Evolutionary conservation across 441 rosid species (phyloP), one percentile per base, ranked within the genome.

Genomic region (Corymbia citriodora): DNA sequence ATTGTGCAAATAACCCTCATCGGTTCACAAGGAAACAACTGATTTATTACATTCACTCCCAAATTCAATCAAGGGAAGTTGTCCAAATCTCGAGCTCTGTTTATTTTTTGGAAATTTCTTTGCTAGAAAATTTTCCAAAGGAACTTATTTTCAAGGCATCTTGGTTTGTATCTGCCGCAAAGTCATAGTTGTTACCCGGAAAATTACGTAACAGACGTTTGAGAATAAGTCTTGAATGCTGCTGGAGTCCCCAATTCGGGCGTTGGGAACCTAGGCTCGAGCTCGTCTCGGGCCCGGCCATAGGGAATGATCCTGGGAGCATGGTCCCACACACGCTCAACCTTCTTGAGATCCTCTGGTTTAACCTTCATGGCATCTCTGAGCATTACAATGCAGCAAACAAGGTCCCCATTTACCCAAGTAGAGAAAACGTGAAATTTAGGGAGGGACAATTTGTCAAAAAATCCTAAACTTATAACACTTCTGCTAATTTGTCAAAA

Each of bases 251-350:
- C 10, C 14, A 63, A 0, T 63, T 63, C 1, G 33, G n/a, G 15
- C 1, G 17, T 1, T 4, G 33, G 1, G 13, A 0, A 29, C 33
- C 17, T 0, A 4, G 7, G 14, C 29, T 9, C 7, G 3, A 21
- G 12, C 63, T 1, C 63, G 21, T 57, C 29, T 9, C 7, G 7
- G 10, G 7, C 27, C 61, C 27, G 9, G 61, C 61, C 25, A 17
- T 8, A 15, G 25, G 61, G 61, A 18, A 21, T 25, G 21, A 55
- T 19, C 61, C 27, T 55, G 61, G 3, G 61, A 55, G 8, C 68
- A 61, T 61, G 68, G 31, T 27, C 17, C n/a, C 68, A 6, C 17
- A 10, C 68, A 27, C 4, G 65, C n/a, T 59, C 1, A 25, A 25
- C 15, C n/a, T 25, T 59, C 8, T 59, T 25, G 7, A 59, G n/a